Evolutionary conservation across 2,329 filamentous ascomycete genomes (phyloP).

Genomic region (Paecilomyces dactylethromorphus): DNA sequence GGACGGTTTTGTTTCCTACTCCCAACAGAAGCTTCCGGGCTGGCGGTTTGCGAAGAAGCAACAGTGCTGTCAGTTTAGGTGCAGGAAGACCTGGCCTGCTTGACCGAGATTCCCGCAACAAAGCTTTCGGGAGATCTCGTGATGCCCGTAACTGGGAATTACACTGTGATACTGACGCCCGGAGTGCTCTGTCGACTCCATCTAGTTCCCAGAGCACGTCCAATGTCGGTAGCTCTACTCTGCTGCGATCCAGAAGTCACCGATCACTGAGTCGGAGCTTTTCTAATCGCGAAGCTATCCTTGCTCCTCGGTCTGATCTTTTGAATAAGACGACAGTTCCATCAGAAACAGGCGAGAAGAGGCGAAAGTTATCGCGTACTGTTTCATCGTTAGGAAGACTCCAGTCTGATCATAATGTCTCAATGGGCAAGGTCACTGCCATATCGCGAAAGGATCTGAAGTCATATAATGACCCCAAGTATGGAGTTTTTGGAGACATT

Average conservation of each 20-base stretch:
- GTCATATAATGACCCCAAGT: conserved; percentile 15
- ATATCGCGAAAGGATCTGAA: conserved; percentile 20
- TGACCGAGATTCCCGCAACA: conserved; percentile 29
- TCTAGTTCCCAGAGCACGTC: conserved; percentile 66
- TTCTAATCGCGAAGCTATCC: conserved; percentile 49
- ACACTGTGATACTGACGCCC: conserved; percentile 73
- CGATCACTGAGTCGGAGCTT: conserved; percentile 41
- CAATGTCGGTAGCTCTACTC: conserved; percentile 65
- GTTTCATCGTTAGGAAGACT: conserved; percentile 58
- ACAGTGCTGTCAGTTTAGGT: conserved; percentile 57
- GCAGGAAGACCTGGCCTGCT: conserved; percentile 52
- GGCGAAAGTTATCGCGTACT: conserved; percentile 55
- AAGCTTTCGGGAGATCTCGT: conserved; percentile 67
- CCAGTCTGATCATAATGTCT: conserved; percentile 38
- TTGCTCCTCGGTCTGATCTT: conserved; percentile 34
- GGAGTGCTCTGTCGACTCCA: conserved; percentile 72
- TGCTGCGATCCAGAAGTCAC: conserved; percentile 66
- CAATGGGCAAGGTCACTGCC: conserved; percentile 31
- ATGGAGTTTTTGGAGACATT: conserved; percentile 26
- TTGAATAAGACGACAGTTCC: conserved; percentile 48
- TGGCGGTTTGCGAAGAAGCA: conserved; percentile 60
- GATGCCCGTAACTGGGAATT: conserved; percentile 89
- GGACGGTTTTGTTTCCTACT: conserved; percentile 41
- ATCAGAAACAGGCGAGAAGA: conserved; percentile 43
- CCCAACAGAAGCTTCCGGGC: conserved; percentile 43